Evolutionary conservation across 805 yeast genomes (phyloP).

Genomic region (Wickerhamiella sorbophila): DNA sequence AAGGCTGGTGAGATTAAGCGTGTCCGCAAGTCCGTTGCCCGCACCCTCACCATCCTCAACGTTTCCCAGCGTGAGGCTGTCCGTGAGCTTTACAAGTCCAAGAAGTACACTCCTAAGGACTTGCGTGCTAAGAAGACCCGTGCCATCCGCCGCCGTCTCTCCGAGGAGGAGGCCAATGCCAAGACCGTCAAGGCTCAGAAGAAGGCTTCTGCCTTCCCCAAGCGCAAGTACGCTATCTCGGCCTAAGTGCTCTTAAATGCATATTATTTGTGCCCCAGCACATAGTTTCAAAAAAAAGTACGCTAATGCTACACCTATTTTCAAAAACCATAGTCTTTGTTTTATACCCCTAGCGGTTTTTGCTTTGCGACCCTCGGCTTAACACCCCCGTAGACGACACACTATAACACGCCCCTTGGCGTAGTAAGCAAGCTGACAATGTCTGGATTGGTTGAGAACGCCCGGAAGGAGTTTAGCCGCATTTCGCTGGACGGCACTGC

Average conservation of each 20-base stretch:
- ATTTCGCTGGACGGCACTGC: slow-evolving; percentile 59
- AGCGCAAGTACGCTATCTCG: slow-evolving; percentile 96
- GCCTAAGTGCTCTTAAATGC: slow-evolving; percentile 39
- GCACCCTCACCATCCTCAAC: slow-evolving; percentile 94
- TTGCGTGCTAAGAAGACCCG: slow-evolving; percentile 99
- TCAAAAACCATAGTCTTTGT: no score
- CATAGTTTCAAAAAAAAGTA: background rate
- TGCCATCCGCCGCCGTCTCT: slow-evolving; percentile 95
- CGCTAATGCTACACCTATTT: background rate
- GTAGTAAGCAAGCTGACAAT: background rate
- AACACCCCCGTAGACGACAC: no score
- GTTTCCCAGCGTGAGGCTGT: slow-evolving; percentile 90
- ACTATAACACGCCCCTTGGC: no score
- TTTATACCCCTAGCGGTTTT: no score
- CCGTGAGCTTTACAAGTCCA: slow-evolving; percentile 78
- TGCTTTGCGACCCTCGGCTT: no score
- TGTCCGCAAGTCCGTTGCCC: slow-evolving; percentile 97
- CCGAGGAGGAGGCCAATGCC: slow-evolving; percentile 70
- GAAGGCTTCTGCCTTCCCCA: slow-evolving; percentile 92
- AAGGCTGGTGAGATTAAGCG: slow-evolving; percentile 84
- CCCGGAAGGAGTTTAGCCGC: slow-evolving; percentile 84
- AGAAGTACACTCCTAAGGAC: slow-evolving; percentile 91
- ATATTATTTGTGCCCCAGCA: slow-evolving; percentile 2
- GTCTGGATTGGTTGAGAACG: slow-evolving; percentile 49
- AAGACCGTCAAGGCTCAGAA: slow-evolving; percentile 82